Evolutionary conservation across 352 stramenopile genomes (phyloP).

Genomic region (Pythium phragmiticola): DNA sequence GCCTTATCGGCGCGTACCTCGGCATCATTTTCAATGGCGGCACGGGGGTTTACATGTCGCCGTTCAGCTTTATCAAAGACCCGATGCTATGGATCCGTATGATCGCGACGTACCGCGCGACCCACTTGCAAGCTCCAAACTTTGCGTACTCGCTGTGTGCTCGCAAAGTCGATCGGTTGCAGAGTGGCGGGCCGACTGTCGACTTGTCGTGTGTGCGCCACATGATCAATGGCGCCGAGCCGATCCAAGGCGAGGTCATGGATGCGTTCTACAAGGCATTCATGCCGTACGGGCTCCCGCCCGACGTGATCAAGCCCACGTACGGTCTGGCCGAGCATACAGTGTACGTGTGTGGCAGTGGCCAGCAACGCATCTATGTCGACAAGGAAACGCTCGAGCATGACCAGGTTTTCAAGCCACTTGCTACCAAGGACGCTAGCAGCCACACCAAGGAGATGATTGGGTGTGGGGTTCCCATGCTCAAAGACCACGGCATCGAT

Average conservation of each 20-base stretch:
- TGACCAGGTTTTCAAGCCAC: conserved; percentile 48
- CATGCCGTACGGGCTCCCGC: conserved; percentile 76
- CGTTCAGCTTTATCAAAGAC: conserved; percentile 96
- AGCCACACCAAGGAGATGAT: conserved; percentile 81
- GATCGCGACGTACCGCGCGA: conserved; percentile 86
- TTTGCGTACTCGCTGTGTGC: conserved; percentile 97
- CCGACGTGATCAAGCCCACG: conserved; percentile 93
- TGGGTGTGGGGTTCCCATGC: conserved; percentile 91
- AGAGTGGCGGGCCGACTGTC: conserved; percentile 35
- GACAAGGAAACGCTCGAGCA: conserved; percentile 90
- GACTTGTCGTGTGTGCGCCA: conserved; percentile 94
- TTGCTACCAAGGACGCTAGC: conserved; percentile 19
- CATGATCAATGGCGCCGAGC: conserved; percentile 98
- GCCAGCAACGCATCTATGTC: conserved; percentile 86
- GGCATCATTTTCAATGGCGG: conserved; percentile 86
- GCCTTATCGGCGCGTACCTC: conserved; percentile 95
- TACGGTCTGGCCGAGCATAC: conserved; percentile 99
- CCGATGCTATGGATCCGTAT: conserved; percentile 95
- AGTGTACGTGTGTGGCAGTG: conserved; percentile 96
- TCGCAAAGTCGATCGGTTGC: conserved; percentile 89
- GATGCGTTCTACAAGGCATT: conserved; percentile 91
- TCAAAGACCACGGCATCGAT: conserved; percentile 87
- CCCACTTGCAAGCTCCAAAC: conserved; percentile 98
- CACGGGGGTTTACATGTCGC: conserved; percentile 96
- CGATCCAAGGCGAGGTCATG: conserved; percentile 90